Percentiles rank a stretch among this genome's conserved stretches.
Conservation (phyloP, 1,139 yeast genomes). For the Debaryomyces robertsiae region DNA sequence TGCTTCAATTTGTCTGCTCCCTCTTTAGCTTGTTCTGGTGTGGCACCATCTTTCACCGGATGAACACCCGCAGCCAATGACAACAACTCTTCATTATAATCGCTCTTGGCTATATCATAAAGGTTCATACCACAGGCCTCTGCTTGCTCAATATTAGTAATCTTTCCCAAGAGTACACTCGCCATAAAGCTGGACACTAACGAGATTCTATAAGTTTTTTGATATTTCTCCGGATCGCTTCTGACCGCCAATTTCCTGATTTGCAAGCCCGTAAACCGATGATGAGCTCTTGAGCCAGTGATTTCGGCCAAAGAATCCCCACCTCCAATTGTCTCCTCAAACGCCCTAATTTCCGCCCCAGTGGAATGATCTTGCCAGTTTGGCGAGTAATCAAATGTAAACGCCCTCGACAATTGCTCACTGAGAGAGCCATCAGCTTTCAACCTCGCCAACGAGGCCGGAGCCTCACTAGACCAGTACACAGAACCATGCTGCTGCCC, state of each 20-base stretch:
- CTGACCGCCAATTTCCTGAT: constrained; percentile 70
- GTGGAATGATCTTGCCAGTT: constrained; percentile 97
- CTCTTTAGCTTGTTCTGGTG: constrained; percentile 22
- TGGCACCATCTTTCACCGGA: constrained; percentile 34
- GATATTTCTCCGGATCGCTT: constrained; percentile 52
- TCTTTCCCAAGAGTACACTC: constrained; percentile 64
- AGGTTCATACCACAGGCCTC: constrained; percentile 94
- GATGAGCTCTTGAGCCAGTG: constrained; percentile 89
- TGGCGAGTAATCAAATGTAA: constrained; percentile 71
- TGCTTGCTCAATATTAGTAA: constrained; percentile 71
- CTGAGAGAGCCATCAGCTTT: constrained; percentile 30
- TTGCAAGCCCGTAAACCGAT: constrained; percentile 88
- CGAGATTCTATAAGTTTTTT: constrained; percentile 61
- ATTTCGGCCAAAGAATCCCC: constrained; percentile 61
- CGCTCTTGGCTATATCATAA: constrained; percentile 61
- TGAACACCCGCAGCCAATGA: constrained; percentile 56
- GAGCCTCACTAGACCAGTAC: constrained; percentile 64
- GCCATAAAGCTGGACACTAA: constrained; percentile 81
- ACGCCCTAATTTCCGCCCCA: constrained; percentile 60
- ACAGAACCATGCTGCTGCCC: constrained; percentile 95
- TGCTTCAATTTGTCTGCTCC: constrained; percentile 43
- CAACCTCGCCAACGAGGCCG: constrained; percentile 35
- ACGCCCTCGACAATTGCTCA: constrained; percentile 52
- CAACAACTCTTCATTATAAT: constrained; percentile 56
- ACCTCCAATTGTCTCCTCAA: constrained; percentile 67